Evolutionary conservation across 2,329 filamentous ascomycete species (phyloP).

Genomic region (Fulvia fulva): DNA sequence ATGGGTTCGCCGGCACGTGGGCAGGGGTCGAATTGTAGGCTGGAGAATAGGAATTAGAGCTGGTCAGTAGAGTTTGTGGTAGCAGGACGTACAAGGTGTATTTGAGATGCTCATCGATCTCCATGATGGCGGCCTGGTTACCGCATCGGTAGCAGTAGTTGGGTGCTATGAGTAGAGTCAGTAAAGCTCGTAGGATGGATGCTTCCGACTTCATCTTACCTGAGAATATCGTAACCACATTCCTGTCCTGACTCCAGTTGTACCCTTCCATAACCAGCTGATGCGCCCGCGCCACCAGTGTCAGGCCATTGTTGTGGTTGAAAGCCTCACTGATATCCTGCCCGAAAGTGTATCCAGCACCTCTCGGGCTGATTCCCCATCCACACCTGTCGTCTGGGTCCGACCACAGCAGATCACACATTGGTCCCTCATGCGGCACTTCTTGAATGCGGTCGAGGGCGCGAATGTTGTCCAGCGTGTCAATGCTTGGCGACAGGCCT

Average conservation of each 20-base stretch:
- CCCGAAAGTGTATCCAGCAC: conserved; percentile 65
- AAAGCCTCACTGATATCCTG: conserved; percentile 98
- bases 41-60: conserved; percentile 38
- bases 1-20: conserved; percentile 95
- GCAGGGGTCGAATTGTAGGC: conserved; percentile 98
- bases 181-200: conserved; percentile 9
- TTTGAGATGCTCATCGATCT: conserved; percentile 98
- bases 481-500: conserved; percentile 91
- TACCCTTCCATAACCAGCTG: conserved; percentile 99
- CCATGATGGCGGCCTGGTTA: conserved; percentile 99
- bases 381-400: conserved; percentile 89
- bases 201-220: conserved; percentile 48
- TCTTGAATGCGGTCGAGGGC: conserved; percentile 96
- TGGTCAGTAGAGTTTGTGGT: not conserved
- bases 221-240: conserved; percentile 98
- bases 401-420: conserved; percentile 97
- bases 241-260: conserved; percentile 98
- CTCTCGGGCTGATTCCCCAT: conserved; percentile 63
- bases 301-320: conserved; percentile 98
- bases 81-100: conserved; percentile 87
- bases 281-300: conserved; percentile 90
- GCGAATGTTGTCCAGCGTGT: conserved; percentile 92
- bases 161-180: conserved; percentile 43
- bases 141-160: conserved; percentile 97
- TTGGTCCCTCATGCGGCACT: conserved; percentile 95